A percentile compares a stretch with the other conserved stretches of the same genome.
Evolutionary conservation across 2,329 filamentous ascomycete species (phyloP).

Genomic region (Tolypocladium ophioglossoides): DNA sequence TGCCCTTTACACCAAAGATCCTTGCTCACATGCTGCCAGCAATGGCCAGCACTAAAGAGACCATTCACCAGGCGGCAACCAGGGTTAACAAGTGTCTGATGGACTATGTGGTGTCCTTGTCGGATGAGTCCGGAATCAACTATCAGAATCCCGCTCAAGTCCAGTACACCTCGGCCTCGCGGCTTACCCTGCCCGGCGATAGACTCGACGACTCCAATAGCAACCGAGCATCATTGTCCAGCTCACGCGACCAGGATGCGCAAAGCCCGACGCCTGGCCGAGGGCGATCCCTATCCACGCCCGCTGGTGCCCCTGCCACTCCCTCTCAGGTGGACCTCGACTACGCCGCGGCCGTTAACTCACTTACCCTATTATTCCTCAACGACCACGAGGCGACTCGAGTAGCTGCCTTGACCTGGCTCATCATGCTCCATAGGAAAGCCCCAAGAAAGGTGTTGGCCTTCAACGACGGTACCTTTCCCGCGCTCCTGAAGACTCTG

Average conservation of each 20-base stretch:
- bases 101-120: conserved; percentile 86
- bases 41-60: conserved; percentile 84
- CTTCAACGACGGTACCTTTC: conserved; percentile 95
- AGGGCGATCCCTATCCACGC: conserved; percentile 35
- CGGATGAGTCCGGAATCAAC: conserved; percentile 49
- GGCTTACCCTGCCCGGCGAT: conserved; percentile 32
- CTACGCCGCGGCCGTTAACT: conserved; percentile 89
- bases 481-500: conserved; percentile 87
- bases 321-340: conserved; percentile 65
- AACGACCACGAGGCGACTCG: conserved; percentile 96
- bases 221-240: conserved; percentile 41
- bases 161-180: conserved; percentile 24
- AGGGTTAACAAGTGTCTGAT: conserved; percentile 85
- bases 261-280: conserved; percentile 40
- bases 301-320: conserved; percentile 28
- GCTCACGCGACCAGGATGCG: conserved; percentile 41
- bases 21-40: conserved; percentile 86
- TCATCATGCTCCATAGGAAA: conserved; percentile 96
- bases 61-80: conserved; percentile 77
- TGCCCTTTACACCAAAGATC: conserved; percentile 88
- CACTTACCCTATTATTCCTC: conserved; percentile 83
- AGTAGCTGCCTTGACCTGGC: conserved; percentile 87
- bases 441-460: conserved; percentile 87
- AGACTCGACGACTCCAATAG: conserved; percentile 36
- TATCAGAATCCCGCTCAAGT: conserved; percentile 9